phyloP scores from a whole-genome alignment of 208 protist genomes.

The Wallacemonas sp. region DNA sequence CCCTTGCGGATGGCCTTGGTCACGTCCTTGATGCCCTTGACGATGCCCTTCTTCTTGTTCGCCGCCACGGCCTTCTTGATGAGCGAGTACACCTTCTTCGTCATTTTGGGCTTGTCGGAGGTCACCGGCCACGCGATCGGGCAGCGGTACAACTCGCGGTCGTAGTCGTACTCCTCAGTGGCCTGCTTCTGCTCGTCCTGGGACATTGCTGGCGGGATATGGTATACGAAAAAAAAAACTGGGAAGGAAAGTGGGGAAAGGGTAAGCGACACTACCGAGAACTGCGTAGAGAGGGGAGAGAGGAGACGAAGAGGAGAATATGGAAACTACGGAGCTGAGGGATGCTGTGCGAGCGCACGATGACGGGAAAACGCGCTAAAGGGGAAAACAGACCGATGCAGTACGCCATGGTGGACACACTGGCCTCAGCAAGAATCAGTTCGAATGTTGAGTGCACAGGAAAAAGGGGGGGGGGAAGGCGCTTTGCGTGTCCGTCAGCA shows the following conservation, averaged over 20 bases:
- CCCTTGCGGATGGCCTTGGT: constrained; percentile 93
- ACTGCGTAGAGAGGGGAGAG: background rate
- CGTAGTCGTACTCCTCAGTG: constrained; percentile 88
- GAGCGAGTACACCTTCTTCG: constrained; percentile 94
- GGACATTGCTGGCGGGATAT: constrained; percentile 31
- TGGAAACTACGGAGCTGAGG: too few species aligned
- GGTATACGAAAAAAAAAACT: constrained; percentile 16
- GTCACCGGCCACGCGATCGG: constrained; percentile 90
- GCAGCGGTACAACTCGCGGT: constrained; percentile 92
- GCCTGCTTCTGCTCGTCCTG: constrained; percentile 42
- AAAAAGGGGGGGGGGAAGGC: too few species aligned
- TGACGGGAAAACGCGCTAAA: too few species aligned
- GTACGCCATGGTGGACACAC: too few species aligned
- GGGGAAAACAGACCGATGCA: too few species aligned
- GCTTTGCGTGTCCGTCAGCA: too few species aligned
- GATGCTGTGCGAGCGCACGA: too few species aligned
- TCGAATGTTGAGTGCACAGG: too few species aligned
- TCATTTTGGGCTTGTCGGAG: constrained; percentile 94
- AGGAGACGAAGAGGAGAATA: too few species aligned
- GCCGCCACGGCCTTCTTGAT: constrained; percentile 90
- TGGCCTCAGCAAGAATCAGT: too few species aligned
- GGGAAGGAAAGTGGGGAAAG: background rate
- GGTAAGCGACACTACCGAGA: background rate
- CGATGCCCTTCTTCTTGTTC: constrained; percentile 91
- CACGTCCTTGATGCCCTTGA: constrained; percentile 95